Percentiles rank a stretch among this genome's conserved stretches.
These are phyloP conservation scores for Akanthomyces uredinophilus DNA, from an alignment of 2,329 filamentous ascomycete genomes.

Conservation along the genomic window DNA sequence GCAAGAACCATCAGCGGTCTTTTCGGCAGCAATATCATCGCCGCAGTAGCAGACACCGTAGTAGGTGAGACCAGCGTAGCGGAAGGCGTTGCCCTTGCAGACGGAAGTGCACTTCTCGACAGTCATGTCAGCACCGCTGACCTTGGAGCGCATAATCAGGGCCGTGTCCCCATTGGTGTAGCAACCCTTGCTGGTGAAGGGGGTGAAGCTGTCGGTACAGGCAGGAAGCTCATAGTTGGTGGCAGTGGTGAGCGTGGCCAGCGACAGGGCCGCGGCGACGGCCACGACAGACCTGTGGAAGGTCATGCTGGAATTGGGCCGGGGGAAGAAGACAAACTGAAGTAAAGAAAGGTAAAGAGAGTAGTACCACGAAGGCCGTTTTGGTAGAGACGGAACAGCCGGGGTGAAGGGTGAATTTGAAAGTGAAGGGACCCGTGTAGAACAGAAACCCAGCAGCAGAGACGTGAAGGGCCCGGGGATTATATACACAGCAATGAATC, in stretches of 20 bases:
- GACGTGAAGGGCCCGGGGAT: not conserved
- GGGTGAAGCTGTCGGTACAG: slow-evolving; percentile 40
- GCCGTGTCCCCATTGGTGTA: slow-evolving; percentile 36
- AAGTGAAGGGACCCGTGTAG: slow-evolving; percentile 8
- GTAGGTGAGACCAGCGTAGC: slow-evolving; percentile 47
- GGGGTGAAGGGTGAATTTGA: not conserved
- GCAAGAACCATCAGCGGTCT: slow-evolving; percentile 48
- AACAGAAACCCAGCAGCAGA: not conserved
- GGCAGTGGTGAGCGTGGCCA: slow-evolving; percentile 34
- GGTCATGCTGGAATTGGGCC: slow-evolving; percentile 27
- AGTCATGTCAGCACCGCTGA: slow-evolving; percentile 38
- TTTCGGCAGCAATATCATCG: slow-evolving; percentile 47
- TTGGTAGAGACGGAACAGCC: slow-evolving; percentile 15
- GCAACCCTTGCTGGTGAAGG: slow-evolving; percentile 45
- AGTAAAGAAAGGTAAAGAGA: slow-evolving; percentile 7
- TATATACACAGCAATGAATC: slow-evolving; percentile 1
- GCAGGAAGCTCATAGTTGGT: slow-evolving; percentile 40
- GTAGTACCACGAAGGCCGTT: slow-evolving; percentile 19
- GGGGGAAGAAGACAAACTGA: slow-evolving; percentile 9
- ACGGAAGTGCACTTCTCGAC: slow-evolving; percentile 42
- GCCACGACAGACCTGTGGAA: slow-evolving; percentile 26
- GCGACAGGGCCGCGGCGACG: slow-evolving; percentile 34
- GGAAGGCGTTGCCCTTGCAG: slow-evolving; percentile 48
- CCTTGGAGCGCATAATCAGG: slow-evolving; percentile 38
- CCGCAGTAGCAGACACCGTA: slow-evolving; percentile 51